These are phyloP conservation scores for Vanrija pseudolonga DNA, from an alignment of 1,284 basidiomycete genomes.

Conservation along the genomic window DNA sequence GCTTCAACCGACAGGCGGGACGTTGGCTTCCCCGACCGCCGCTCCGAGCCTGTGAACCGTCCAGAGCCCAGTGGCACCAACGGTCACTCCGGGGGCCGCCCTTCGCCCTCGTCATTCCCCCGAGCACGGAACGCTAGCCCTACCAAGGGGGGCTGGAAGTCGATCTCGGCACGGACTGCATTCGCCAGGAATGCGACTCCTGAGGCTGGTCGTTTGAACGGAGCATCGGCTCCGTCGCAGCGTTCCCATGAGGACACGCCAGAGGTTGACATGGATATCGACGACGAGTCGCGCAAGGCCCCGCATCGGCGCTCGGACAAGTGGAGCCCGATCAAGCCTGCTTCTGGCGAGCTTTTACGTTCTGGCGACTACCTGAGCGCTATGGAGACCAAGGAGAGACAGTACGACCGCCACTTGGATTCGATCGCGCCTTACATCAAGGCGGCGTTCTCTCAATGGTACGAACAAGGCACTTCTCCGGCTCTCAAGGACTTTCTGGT, in stretches of 20 bases:
- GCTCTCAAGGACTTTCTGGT: constrained; percentile 30
- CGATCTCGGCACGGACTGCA: neutral
- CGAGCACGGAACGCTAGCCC: neutral
- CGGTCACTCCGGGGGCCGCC: neutral
- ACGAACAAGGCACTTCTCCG: constrained; percentile 22
- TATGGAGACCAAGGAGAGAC: constrained; percentile 21
- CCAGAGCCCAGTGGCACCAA: neutral
- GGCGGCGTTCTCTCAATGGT: constrained; percentile 39
- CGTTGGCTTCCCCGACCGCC: too few relatives aligned
- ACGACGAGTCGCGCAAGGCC: neutral
- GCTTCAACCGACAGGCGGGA: too few relatives aligned
- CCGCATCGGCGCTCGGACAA: constrained; percentile 5
- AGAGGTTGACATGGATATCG: constrained; percentile 9
- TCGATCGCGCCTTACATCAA: constrained; percentile 37
- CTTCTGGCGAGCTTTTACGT: neutral
- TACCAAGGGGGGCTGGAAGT: constrained; percentile 4
- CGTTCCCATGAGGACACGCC: neutral
- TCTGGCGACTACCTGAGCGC: constrained; percentile 16
- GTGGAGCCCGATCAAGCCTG: constrained; percentile 6
- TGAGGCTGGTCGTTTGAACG: neutral
- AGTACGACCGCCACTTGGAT: constrained; percentile 21
- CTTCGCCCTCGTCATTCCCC: too few relatives aligned
- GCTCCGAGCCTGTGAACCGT: too few relatives aligned
- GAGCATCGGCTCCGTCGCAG: neutral
- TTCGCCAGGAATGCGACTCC: neutral